Base-by-base conservation (phyloP, 1,284 basidiomycete species). In the Austroboletus rostrupii region DNA sequence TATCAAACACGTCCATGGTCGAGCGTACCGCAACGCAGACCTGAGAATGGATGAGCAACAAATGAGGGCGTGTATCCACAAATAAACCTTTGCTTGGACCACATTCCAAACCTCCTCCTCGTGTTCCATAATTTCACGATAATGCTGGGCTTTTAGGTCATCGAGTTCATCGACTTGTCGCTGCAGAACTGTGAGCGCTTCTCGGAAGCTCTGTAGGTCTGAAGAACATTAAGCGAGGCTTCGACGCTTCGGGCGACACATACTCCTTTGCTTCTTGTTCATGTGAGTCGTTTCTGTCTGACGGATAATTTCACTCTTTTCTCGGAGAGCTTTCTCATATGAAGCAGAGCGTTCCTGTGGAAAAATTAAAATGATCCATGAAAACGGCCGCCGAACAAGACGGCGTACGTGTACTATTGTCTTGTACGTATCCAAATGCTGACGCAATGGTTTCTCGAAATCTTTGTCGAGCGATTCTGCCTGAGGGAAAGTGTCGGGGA, bases 71-170 rank as follows among this genome's bases (percentile, higher is more conserved):
- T 11, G 28, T 31, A 23, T 26, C 20, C 37, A 17, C 20, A 23
- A 31, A 19, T 38, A 73, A 55, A 89, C 86, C 74, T 93, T 93
- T 55, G 77, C 80, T 61, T 94, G 83, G 12, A 97, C 90, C 14
- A 84, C 83, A 59, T 92, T 83, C 95, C 95, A 97, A 7, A 92
- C 84, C 70, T 94, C 86, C 60, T 96, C 91, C 70, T 97, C 94
- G 57, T 92, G 91, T 51, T 92, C 90, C 47, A 95, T 72, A 48
- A 96, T 93, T 58, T 95, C 89, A 56, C 83, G 80, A 64, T 94
- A 94, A 70, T 94, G 90, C 11, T 79, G 75, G 4, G 72, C 79
- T 62, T 92, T 93, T 54, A 92, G 72, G 54, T 83, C 83, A 65
- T 94, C 91, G 16, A 94, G 74, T 48, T 90, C 90, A 59, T 93